These are phyloP conservation scores for Isabelozyma rhagii DNA, from an alignment of 805 yeast species.

Conservation along the genomic window DNA sequence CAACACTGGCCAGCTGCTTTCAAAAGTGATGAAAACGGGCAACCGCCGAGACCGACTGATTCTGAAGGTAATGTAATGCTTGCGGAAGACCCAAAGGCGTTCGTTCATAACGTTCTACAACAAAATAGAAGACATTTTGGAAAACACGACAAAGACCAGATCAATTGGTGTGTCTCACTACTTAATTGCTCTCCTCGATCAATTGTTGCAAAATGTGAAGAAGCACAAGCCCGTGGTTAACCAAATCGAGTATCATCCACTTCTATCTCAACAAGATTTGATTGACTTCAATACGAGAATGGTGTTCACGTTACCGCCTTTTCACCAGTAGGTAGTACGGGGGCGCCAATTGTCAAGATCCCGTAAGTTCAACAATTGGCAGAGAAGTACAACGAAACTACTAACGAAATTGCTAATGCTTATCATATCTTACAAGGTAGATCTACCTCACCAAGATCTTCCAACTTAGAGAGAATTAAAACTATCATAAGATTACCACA, in stretches of 20 bases:
- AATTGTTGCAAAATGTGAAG: slow-evolving; percentile 19
- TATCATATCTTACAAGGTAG: slow-evolving; percentile 63
- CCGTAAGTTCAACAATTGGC: slow-evolving; percentile 53
- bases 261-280: slow-evolving; percentile 38
- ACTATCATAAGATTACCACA: slow-evolving; percentile 29
- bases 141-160: slow-evolving; percentile 25
- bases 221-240: slow-evolving; percentile 27
- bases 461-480: slow-evolving; percentile 60
- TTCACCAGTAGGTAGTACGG: slow-evolving; percentile 62
- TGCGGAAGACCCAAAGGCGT: slow-evolving; percentile 33
- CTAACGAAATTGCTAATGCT: slow-evolving; percentile 60
- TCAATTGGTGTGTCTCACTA: slow-evolving; percentile 37
- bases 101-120: slow-evolving; percentile 27
- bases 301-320: slow-evolving; percentile 49
- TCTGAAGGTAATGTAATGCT: slow-evolving; percentile 28
- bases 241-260: slow-evolving; percentile 36
- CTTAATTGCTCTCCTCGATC: slow-evolving; percentile 21
- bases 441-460: slow-evolving; percentile 65
- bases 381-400: slow-evolving; percentile 48
- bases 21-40: slow-evolving; percentile 29
- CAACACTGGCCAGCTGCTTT: slow-evolving; percentile 40
- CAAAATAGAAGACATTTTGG: slow-evolving; percentile 24
- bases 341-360: slow-evolving; percentile 59
- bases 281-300: slow-evolving; percentile 33
- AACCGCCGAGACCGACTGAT: slow-evolving; percentile 35